Conservation (phyloP, 2,329 filamentous ascomycete species). For the Pseudogymnoascus sp. region DNA sequence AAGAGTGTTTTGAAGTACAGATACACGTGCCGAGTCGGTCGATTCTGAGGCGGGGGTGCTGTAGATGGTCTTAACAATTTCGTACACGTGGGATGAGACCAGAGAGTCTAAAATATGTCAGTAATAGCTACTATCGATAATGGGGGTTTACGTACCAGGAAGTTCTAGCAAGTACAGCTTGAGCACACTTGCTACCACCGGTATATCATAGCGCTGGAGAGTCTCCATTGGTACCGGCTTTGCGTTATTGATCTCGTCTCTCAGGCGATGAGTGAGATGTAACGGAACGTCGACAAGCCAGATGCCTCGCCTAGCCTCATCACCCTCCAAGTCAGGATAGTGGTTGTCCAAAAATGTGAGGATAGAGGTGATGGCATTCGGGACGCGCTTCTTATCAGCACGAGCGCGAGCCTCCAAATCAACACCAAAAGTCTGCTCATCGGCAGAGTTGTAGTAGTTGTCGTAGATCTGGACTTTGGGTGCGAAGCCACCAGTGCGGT, state of each 20-base stretch:
- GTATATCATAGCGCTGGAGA: constrained; percentile 83
- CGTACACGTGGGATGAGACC: constrained; percentile 95
- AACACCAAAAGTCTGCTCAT: constrained; percentile 95
- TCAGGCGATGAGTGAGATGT: constrained; percentile 73
- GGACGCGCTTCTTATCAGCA: constrained; percentile 91
- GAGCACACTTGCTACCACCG: constrained; percentile 83
- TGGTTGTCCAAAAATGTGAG: constrained; percentile 93
- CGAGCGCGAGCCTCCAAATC: constrained; percentile 92
- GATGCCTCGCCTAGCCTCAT: constrained; percentile 82
- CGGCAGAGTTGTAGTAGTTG: constrained; percentile 98
- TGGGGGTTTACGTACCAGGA: constrained; percentile 54
- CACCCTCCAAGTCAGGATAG: constrained; percentile 94
- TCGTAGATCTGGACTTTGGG: constrained; percentile 91
- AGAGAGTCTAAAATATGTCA: constrained; percentile 64
- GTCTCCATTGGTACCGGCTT: constrained; percentile 68
- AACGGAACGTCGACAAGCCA: constrained; percentile 93
- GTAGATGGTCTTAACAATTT: constrained; percentile 97
- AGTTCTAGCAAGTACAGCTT: constrained; percentile 94
- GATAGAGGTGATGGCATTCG: constrained; percentile 82
- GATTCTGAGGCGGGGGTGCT: constrained; percentile 69
- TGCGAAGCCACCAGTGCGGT: constrained; percentile 86
- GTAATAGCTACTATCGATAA: constrained; percentile 23
- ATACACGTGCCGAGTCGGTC: constrained; percentile 70
- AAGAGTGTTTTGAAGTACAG: constrained; percentile 89
- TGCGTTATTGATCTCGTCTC: constrained; percentile 77